phyloP scores from a whole-genome alignment of 225 moss, liverwort and hornwort genomes.

The Polytrichum formosum region DNA sequence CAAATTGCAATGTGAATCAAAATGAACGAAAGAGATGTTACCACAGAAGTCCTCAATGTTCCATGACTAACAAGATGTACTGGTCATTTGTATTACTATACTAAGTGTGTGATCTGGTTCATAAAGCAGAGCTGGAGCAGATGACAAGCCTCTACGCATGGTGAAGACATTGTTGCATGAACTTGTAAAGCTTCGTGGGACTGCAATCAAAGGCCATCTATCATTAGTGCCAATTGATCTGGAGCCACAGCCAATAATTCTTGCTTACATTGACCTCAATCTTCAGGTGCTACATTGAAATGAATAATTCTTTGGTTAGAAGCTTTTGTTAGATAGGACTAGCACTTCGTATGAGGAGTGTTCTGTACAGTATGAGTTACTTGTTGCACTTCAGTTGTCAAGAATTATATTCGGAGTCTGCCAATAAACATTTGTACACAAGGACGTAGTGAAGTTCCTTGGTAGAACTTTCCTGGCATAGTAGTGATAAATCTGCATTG shows the following conservation, averaged over 20 bases:
- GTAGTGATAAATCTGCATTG: too few species aligned
- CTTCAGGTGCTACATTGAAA: constrained; percentile 55
- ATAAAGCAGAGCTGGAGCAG: constrained; percentile 84
- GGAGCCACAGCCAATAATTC: constrained; percentile 96
- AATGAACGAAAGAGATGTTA: too few species aligned
- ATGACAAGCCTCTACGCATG: constrained; percentile 97
- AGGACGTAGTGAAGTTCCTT: too few species aligned
- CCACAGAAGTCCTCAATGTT: too few species aligned
- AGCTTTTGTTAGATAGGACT: not conserved
- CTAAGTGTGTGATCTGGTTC: not conserved
- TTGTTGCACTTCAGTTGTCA: too few species aligned
- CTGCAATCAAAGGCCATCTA: constrained; percentile 93
- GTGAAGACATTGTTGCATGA: constrained; percentile 97
- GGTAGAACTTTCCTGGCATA: too few species aligned
- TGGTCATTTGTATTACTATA: not conserved
- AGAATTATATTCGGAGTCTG: too few species aligned
- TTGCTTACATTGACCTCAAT: constrained; percentile 98
- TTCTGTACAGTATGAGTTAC: not conserved
- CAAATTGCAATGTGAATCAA: too few species aligned
- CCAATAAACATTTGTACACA: too few species aligned
- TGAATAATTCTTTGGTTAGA: constrained; percentile 3
- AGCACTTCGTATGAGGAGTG: not conserved
- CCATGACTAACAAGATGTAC: too few species aligned
- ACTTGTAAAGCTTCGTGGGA: constrained; percentile 90
- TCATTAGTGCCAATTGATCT: constrained; percentile 96